phyloP scores from a whole-genome alignment of 768 basidiomycete genomes.

The Pleurotus cornucopiae region DNA sequence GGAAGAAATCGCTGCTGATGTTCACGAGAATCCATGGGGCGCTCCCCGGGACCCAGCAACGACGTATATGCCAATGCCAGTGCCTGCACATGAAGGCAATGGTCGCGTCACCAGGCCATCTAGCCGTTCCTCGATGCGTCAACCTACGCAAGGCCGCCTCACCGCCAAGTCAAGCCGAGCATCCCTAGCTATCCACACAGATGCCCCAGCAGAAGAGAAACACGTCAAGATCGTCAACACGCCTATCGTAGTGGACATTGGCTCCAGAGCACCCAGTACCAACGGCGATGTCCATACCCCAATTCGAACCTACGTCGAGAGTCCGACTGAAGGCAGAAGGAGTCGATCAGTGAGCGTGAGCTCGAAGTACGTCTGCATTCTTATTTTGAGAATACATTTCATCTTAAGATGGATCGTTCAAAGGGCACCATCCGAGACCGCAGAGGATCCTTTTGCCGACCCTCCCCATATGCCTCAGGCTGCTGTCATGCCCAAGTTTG shows the following conservation, averaged over 20 bases:
- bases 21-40: constrained; percentile 5
- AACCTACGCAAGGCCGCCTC: not conserved
- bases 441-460: constrained; percentile 29
- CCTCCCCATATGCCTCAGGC: constrained; percentile 24
- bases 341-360: constrained; percentile 9
- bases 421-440: constrained; percentile 11
- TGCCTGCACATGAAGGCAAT: not conserved
- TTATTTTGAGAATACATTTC: not conserved
- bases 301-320: not conserved
- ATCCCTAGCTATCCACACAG: constrained; percentile 1
- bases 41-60: not conserved
- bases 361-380: constrained; percentile 8
- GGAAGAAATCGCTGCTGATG: not conserved
- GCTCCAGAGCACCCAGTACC: not conserved
- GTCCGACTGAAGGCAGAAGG: constrained; percentile 1
- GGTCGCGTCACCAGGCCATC: not conserved
- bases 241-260: not conserved
- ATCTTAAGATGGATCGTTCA: constrained; percentile 9
- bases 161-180: constrained; percentile 3
- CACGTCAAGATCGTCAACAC: constrained; percentile 8
- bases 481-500: constrained; percentile 20
- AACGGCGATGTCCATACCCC: constrained; percentile 1
- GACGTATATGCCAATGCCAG: not conserved
- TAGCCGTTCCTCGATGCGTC: constrained; percentile 6
- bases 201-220: constrained; percentile 1